Evolutionary conservation across 208 protist genomes (phyloP).

Genomic region (Leishmania braziliensis): DNA sequence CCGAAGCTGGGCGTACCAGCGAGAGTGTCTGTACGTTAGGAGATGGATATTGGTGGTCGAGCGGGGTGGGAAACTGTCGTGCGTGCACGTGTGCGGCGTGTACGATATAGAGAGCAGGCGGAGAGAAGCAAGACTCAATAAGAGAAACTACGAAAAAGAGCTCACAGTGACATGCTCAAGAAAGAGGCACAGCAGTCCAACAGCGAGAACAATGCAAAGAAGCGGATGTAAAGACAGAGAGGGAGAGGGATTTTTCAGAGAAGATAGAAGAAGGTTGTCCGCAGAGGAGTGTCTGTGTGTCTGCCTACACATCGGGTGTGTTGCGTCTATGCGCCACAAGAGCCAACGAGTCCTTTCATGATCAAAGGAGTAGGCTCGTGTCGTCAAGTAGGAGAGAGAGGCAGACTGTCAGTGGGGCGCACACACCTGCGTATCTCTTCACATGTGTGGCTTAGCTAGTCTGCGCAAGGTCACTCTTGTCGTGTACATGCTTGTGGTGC

Average conservation of each 20-base stretch:
- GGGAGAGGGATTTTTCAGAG: neutral
- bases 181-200: neutral
- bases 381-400: neutral
- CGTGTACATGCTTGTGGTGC: neutral
- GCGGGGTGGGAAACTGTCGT: neutral
- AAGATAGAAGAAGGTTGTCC: neutral
- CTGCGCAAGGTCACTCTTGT: neutral
- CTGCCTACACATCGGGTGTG: neutral
- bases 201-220: neutral
- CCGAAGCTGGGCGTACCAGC: neutral
- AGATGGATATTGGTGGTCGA: neutral
- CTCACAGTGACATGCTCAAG: neutral
- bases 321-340: neutral
- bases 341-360: neutral
- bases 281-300: neutral
- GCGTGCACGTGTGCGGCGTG: neutral
- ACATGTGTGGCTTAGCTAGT: no score
- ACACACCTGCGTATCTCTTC: neutral
- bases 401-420: constrained; percentile 1
- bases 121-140: neutral
- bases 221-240: neutral
- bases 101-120: neutral
- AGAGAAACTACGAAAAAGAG: neutral
- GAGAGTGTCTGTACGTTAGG: neutral
- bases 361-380: neutral